Conservation (phyloP, 192 early-diverging fungal genomes). For the Globomyces pollinis-pini region DNA sequence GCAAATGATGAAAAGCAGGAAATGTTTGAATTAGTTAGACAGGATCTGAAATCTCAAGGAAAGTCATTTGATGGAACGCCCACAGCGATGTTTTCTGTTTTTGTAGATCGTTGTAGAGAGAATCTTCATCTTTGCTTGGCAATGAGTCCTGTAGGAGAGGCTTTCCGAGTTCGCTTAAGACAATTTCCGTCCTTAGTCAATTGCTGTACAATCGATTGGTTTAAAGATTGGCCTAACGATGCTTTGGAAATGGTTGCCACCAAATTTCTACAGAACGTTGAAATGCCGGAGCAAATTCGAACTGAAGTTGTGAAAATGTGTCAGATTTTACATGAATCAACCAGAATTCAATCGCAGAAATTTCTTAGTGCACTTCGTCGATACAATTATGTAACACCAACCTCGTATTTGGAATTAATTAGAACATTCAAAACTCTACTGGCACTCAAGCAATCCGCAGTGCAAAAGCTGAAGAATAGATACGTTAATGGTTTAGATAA, state of each 20-base stretch:
- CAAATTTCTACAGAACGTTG: conserved; percentile 45
- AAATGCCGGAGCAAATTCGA: conserved; percentile 39
- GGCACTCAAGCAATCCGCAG: conserved; percentile 28
- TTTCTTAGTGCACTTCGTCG: conserved; percentile 34
- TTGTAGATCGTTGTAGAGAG: conserved; percentile 50
- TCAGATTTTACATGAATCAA: conserved; percentile 53
- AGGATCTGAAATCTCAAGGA: conserved; percentile 19
- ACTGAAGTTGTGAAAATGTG: conserved; percentile 49
- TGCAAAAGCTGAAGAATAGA: conserved; percentile 39
- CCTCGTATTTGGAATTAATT: conserved; percentile 54
- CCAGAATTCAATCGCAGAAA: conserved; percentile 32
- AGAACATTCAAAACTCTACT: conserved; percentile 47
- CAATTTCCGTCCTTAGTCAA: conserved; percentile 55
- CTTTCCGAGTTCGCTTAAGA: conserved; percentile 45
- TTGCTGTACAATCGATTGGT: conserved; percentile 60
- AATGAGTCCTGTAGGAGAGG: conserved; percentile 56
- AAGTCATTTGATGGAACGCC: conserved; percentile 34
- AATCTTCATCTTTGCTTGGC: conserved; percentile 48
- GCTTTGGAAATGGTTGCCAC: conserved; percentile 49
- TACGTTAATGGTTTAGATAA: conserved; percentile 55
- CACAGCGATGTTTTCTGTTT: conserved; percentile 35
- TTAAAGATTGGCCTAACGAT: conserved; percentile 54
- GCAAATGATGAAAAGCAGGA: conserved; percentile 52
- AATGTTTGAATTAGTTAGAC: conserved; percentile 47
- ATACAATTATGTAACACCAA: conserved; percentile 57